A percentile compares a stretch with the other conserved stretches of the same genome.
Evolutionary conservation across 306 rosid species (phyloP).

Genomic region (Benincasa hispida): DNA sequence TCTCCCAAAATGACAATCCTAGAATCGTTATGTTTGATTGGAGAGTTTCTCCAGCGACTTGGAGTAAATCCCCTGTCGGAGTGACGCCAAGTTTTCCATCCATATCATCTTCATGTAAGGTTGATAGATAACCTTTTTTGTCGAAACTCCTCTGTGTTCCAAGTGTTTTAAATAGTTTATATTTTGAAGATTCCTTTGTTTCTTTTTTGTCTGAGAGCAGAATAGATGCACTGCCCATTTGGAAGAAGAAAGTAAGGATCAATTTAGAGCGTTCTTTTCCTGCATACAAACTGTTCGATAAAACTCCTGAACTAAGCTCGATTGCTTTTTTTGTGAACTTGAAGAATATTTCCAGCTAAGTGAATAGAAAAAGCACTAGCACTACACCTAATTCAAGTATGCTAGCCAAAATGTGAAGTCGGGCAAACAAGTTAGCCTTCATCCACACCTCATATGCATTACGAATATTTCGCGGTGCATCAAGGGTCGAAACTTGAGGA

Average conservation of each 20-base stretch:
- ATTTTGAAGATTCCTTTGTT: conserved; percentile 33
- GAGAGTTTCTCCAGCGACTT: conserved; percentile 55
- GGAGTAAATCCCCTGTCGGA: conserved; percentile 27
- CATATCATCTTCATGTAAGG: conserved; percentile 59
- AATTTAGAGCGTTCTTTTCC: conserved; percentile 48
- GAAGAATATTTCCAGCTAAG: conserved; percentile 40
- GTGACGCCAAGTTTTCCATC: conserved; percentile 64
- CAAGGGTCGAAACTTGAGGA: too few species aligned
- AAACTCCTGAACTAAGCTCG: conserved; percentile 61
- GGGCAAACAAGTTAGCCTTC: too few species aligned
- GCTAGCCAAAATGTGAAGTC: too few species aligned
- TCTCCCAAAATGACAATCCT: conserved; percentile 46
- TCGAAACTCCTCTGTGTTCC: conserved; percentile 62
- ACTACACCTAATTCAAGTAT: too few species aligned
- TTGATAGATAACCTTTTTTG: conserved; percentile 46
- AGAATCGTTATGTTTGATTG: conserved; percentile 29
- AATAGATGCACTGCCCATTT: conserved; percentile 81
- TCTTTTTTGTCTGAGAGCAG: conserved; percentile 52
- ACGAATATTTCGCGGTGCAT: too few species aligned
- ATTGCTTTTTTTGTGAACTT: conserved; percentile 38
- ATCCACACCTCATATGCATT: too few species aligned
- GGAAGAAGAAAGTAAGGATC: conserved; percentile 50
- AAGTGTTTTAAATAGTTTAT: conserved; percentile 22
- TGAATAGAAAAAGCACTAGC: conserved; percentile 57
- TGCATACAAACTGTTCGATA: too few species aligned